A percentile compares a stretch with the other conserved stretches of the same genome.
Evolutionary conservation across 768 basidiomycete genomes (phyloP).

Genomic region (Hirschioporus abietinus): DNA sequence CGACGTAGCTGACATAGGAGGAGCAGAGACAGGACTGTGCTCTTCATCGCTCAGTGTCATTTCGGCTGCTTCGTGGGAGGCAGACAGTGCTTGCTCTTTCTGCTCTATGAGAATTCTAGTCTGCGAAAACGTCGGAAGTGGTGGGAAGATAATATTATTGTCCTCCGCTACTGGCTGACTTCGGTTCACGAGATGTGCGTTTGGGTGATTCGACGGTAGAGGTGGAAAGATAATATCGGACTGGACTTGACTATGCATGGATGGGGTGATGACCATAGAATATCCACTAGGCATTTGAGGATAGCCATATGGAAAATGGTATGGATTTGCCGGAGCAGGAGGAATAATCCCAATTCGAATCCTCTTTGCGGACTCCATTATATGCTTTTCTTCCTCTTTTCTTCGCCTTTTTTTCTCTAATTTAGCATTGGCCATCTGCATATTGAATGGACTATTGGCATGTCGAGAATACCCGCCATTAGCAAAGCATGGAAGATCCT

Average conservation of each 20-base stretch:
- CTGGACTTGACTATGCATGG: slow-evolving; percentile 47
- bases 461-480: slow-evolving; percentile 56
- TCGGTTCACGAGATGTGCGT: neutral
- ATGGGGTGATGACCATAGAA: slow-evolving; percentile 36
- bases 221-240: slow-evolving; percentile 73
- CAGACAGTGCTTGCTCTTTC: slow-evolving; percentile 11
- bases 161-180: neutral
- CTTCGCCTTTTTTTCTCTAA: slow-evolving; percentile 33
- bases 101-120: slow-evolving; percentile 7
- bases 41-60: neutral
- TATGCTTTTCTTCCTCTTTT: slow-evolving; percentile 24
- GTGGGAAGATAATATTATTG: slow-evolving; percentile 20
- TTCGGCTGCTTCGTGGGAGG: slow-evolving; percentile 10
- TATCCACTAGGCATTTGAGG: neutral
- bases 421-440: slow-evolving; percentile 23
- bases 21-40: slow-evolving; percentile 14
- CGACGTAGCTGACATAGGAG: slow-evolving; percentile 20
- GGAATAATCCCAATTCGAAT: slow-evolving; percentile 10
- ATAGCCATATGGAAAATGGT: slow-evolving; percentile 11
- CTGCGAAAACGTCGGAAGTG: slow-evolving; percentile 10
- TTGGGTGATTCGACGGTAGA: slow-evolving; percentile 44
- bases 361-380: slow-evolving; percentile 21
- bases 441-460: slow-evolving; percentile 50
- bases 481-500: slow-evolving; percentile 77
- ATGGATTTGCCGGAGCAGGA: slow-evolving; percentile 13